A percentile compares a stretch with the other conserved stretches of the same genome.
phyloP scores from a whole-genome alignment of 2,329 filamentous ascomycete genomes.

The Ophiocordyceps robertsii region DNA sequence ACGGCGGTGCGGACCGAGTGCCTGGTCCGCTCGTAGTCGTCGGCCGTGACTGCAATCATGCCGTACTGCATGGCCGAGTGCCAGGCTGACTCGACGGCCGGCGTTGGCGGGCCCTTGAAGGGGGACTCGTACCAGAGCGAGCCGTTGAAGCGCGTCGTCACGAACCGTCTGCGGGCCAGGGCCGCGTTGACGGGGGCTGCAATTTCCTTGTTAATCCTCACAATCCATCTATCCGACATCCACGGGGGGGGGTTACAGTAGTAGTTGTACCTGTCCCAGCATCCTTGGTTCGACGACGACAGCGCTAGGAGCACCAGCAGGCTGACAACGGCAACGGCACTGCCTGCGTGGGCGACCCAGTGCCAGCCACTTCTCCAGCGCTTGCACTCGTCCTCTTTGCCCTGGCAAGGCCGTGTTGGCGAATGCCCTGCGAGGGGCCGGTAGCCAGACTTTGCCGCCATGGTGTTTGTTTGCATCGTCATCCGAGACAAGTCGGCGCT shows the following conservation, averaged over 20 bases:
- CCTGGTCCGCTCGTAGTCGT: neutral
- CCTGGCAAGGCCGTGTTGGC: too few species aligned
- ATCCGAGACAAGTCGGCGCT: neutral
- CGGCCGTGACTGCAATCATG: slow-evolving; percentile 1
- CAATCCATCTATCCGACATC: neutral
- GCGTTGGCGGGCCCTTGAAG: neutral
- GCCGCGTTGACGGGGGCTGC: neutral
- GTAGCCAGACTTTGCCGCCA: neutral
- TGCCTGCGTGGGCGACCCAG: neutral
- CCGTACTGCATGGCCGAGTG: neutral
- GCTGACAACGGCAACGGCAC: neutral
- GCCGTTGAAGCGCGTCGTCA: neutral
- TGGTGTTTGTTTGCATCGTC: neutral
- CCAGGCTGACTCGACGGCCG: neutral
- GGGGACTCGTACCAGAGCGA: neutral
- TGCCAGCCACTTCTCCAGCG: neutral
- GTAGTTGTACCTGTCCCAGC: neutral
- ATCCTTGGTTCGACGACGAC: neutral
- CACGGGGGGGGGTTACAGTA: neutral
- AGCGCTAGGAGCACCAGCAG: neutral
- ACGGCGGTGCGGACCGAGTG: slow-evolving; percentile 2
- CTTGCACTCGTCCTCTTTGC: neutral
- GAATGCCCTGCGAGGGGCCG: neutral
- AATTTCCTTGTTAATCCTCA: neutral
- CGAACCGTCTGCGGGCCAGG: neutral